Conservation (phyloP, 805 yeast species). For the Kregervanrija delftensis region DNA sequence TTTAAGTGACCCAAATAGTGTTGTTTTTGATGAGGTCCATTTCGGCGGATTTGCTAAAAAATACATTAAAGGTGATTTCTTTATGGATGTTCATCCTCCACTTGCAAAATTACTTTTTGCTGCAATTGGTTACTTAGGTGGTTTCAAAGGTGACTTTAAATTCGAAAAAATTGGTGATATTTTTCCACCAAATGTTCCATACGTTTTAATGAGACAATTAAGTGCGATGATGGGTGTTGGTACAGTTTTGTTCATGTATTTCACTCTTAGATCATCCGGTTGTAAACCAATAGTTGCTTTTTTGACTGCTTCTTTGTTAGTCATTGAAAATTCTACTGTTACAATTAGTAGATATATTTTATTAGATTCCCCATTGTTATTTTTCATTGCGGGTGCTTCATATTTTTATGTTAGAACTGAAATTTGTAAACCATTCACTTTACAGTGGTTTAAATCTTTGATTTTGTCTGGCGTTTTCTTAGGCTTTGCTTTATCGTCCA, state of each 20-base stretch:
- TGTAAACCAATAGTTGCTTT: slow-evolving; percentile 59
- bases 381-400: slow-evolving; percentile 67
- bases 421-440: slow-evolving; percentile 53
- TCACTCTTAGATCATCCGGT: slow-evolving; percentile 67
- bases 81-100: slow-evolving; percentile 89
- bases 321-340: slow-evolving; percentile 60
- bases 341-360: slow-evolving; percentile 72
- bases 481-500: slow-evolving; percentile 67
- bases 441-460: slow-evolving; percentile 52
- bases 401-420: slow-evolving; percentile 64
- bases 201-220: slow-evolving; percentile 60
- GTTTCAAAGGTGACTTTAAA: slow-evolving; percentile 64
- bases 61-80: slow-evolving; percentile 65
- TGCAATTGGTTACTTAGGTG: slow-evolving; percentile 58
- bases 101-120: slow-evolving; percentile 77
- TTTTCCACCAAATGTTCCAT: slow-evolving; percentile 57
- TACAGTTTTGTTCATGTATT: slow-evolving; percentile 57
- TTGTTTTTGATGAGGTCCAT: slow-evolving; percentile 97
- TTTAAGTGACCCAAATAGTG: slow-evolving; percentile 67
- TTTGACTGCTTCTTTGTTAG: slow-evolving; percentile 46
- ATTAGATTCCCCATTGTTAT: slow-evolving; percentile 68
- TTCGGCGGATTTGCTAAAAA: slow-evolving; percentile 96
- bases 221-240: slow-evolving; percentile 65
- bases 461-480: slow-evolving; percentile 60
- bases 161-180: slow-evolving; percentile 61